Conservation (phyloP, 148 eudicot species). For the Rhododendron kiyosumense region DNA sequence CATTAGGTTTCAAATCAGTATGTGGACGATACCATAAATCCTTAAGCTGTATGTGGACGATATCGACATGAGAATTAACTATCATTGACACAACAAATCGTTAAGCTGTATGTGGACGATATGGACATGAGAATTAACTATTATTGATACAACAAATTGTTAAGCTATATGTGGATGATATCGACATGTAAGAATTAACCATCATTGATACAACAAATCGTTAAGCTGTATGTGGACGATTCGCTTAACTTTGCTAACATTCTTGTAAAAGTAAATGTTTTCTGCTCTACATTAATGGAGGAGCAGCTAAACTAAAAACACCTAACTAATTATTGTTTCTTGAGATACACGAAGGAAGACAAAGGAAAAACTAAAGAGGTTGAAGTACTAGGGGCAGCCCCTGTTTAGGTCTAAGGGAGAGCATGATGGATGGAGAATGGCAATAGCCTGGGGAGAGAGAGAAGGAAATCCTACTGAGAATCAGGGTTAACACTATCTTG, state of each 20-base stretch:
- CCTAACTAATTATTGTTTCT: not conserved
- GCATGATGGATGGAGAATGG: constrained; percentile 61
- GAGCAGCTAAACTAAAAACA: not conserved
- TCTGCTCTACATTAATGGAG: not conserved
- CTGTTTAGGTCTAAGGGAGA: constrained; percentile 58
- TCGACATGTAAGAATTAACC: not conserved
- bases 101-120: too few species aligned
- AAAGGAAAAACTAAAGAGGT: not conserved
- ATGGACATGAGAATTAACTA: not conserved
- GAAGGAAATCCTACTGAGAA: constrained; percentile 58
- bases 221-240: not conserved
- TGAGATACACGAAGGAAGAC: not conserved
- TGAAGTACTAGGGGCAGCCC: constrained; percentile 48
- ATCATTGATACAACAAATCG: not conserved
- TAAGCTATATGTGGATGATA: not conserved
- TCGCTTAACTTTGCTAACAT: not conserved
- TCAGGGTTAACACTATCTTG: constrained; percentile 50
- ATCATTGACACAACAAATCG: too few species aligned
- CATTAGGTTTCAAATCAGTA: too few species aligned
- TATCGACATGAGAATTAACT: too few species aligned
- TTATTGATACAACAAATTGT: not conserved
- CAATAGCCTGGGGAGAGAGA: constrained; percentile 53
- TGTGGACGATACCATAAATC: too few species aligned
- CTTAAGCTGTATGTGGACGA: too few species aligned
- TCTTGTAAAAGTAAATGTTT: not conserved